Conservation (phyloP, 352 stramenopile genomes). For the Phytophthora cryptogea region DNA sequence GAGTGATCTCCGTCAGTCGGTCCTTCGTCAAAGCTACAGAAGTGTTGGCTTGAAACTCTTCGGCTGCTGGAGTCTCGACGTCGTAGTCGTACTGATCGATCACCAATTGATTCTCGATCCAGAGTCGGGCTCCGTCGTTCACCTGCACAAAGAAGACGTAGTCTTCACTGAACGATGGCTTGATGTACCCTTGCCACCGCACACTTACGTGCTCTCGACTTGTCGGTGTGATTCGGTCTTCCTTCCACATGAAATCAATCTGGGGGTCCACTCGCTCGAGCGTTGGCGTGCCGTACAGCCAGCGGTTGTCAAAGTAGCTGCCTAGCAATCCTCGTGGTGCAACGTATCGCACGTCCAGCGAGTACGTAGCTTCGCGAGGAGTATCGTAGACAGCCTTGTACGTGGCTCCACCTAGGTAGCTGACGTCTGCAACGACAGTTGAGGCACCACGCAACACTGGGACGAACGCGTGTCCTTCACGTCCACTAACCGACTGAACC, state of each 20-base stretch:
- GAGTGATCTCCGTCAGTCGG: slow-evolving; percentile 81
- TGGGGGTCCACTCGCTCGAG: slow-evolving; percentile 84
- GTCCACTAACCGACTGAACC: slow-evolving; percentile 46
- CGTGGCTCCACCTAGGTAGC: slow-evolving; percentile 62
- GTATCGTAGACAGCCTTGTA: slow-evolving; percentile 92
- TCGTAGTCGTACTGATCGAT: slow-evolving; percentile 65
- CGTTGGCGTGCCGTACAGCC: slow-evolving; percentile 88
- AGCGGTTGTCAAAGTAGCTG: slow-evolving; percentile 97
- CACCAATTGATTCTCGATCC: slow-evolving; percentile 55
- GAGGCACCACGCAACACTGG: slow-evolving; percentile 57
- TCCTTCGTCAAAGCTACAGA: slow-evolving; percentile 70
- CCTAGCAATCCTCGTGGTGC: slow-evolving; percentile 84
- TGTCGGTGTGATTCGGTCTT: slow-evolving; percentile 87
- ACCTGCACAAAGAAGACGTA: slow-evolving; percentile 89
- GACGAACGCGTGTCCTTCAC: slow-evolving; percentile 72
- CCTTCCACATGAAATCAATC: slow-evolving; percentile 93
- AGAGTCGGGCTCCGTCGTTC: slow-evolving; percentile 92
- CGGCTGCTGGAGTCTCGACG: slow-evolving; percentile 27
- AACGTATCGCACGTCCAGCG: slow-evolving; percentile 79
- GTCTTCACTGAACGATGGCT: slow-evolving; percentile 88
- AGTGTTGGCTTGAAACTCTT: slow-evolving; percentile 45
- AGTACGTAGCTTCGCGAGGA: slow-evolving; percentile 86
- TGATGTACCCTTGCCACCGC: slow-evolving; percentile 93
- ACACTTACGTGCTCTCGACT: slow-evolving; percentile 95
- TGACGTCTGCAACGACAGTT: slow-evolving; percentile 65